Base-by-base conservation (phyloP, 345 rosid genomes). In the Psidium guajava region DNA sequence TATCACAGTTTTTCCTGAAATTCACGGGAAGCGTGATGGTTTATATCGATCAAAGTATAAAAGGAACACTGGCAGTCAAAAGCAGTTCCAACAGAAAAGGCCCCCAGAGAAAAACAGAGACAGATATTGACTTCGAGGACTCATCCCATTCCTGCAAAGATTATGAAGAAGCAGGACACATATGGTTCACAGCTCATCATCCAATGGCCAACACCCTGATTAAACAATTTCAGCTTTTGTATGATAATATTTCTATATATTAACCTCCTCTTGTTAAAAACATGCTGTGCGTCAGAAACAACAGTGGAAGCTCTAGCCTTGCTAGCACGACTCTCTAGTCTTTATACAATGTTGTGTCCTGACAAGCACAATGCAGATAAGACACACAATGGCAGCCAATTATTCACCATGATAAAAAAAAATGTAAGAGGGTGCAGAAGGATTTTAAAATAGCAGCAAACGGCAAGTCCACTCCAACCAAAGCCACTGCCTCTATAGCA, bases 1-100 rank as follows among this genome's bases (percentile, higher is more conserved):
- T 88, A 97, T 97, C 64, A 97, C 89, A 0, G 95, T 88, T 90
- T 92, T 95, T 88, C 98, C 99, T 96, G 96, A 88, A 84, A 73
- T 61, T 82, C 11, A 50, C 58, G 44, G 40, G n/a, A 83, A 61
- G 24, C 20, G 32, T 56, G 21, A 25, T 58, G 21, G 86, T 52
- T 80, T 61, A 86, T 40, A 36, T 18, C 82, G 64, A 75, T 7
- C 50, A 52, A 24, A 52, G 51, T 22, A 49, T 20, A 36, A 50
- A 59, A 52, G 36, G 28, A 27, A 42, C 9, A 61, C 58, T 14
- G 14, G 22, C 54, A 64, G 69, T 81, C 44, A 36, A 32, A 51
- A 51, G 36, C 22, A 82, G 22, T 52, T 18, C 77, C 18, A 64
- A 64, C 47, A 64, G 6, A 64, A 32, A 64, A 64, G 44, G 77